Evolutionary conservation across 2,329 filamentous ascomycete genomes (phyloP).

Genomic region (Seiridium unicorne): DNA sequence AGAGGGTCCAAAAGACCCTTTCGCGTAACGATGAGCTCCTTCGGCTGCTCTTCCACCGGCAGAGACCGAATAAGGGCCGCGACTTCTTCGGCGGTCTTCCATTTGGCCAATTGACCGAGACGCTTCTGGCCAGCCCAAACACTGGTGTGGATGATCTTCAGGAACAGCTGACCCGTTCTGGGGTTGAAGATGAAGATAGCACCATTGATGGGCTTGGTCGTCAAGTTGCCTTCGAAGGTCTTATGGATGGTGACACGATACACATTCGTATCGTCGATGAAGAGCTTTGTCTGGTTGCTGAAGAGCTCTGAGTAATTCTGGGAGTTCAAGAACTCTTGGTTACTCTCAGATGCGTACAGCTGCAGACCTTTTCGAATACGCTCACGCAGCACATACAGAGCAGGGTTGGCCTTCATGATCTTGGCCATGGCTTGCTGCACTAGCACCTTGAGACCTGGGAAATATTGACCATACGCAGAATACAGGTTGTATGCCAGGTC

Average conservation of each 20-base stretch:
- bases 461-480: conserved; percentile 97
- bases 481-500: conserved; percentile 98
- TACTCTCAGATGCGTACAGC: conserved; percentile 96
- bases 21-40: conserved; percentile 95
- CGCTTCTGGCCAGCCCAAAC: conserved; percentile 99
- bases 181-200: conserved; percentile 99
- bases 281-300: conserved; percentile 97
- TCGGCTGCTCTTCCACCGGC: conserved; percentile 96
- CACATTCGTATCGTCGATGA: conserved; percentile 98
- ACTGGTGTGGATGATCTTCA: conserved; percentile 99
- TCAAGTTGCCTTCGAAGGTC: conserved; percentile 98
- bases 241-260: conserved; percentile 99
- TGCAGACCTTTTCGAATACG: conserved; percentile 98
- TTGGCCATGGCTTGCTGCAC: conserved; percentile 99
- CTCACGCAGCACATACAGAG: conserved; percentile 91
- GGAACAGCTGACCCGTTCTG: conserved; percentile 93
- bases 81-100: conserved; percentile 99
- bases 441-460: conserved; percentile 93
- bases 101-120: conserved; percentile 96
- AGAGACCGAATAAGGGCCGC: conserved; percentile 93
- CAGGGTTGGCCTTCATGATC: conserved; percentile 99
- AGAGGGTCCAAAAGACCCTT: conserved; percentile 97
- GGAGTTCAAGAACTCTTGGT: conserved; percentile 98
- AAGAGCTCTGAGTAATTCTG: conserved; percentile 99
- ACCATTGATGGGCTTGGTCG: conserved; percentile 98